Conservation (phyloP, 805 yeast species). For the Komagataella phaffii region DNA sequence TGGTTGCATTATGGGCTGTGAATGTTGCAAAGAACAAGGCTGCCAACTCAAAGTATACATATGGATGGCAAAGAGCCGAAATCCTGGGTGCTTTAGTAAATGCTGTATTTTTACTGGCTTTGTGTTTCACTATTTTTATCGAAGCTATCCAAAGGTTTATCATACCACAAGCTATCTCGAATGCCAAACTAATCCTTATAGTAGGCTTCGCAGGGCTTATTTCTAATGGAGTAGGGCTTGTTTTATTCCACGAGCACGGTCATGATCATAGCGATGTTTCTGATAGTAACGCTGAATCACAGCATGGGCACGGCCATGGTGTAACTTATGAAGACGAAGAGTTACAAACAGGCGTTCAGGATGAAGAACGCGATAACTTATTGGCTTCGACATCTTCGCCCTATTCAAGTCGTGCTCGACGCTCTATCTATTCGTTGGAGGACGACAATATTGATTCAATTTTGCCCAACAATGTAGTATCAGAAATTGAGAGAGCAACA, state of each 20-base stretch:
- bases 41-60: constrained; percentile 83
- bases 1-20: constrained; percentile 96
- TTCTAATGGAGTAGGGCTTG: constrained; percentile 73
- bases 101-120: constrained; percentile 84
- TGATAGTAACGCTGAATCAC: constrained; percentile 4
- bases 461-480: constrained; percentile 8
- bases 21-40: constrained; percentile 68
- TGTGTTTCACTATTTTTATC: constrained; percentile 82
- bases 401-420: background rate
- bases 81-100: constrained; percentile 89
- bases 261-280: constrained; percentile 36
- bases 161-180: constrained; percentile 63
- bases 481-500: constrained; percentile 5
- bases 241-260: constrained; percentile 82
- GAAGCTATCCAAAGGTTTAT: constrained; percentile 89
- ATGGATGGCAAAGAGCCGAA: constrained; percentile 98
- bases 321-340: constrained; percentile 8
- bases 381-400: background rate
- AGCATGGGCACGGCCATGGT: constrained; percentile 24
- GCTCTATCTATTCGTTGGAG: background rate
- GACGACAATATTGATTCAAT: constrained; percentile 7
- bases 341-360: background rate
- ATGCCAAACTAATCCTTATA: constrained; percentile 67
- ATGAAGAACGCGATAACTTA: background rate
- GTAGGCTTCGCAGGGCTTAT: constrained; percentile 78